A percentile compares a stretch with the other conserved stretches of the same genome.
Conservation (phyloP, 2,329 filamentous ascomycete species). For the Aurifilum marmelostoma region DNA sequence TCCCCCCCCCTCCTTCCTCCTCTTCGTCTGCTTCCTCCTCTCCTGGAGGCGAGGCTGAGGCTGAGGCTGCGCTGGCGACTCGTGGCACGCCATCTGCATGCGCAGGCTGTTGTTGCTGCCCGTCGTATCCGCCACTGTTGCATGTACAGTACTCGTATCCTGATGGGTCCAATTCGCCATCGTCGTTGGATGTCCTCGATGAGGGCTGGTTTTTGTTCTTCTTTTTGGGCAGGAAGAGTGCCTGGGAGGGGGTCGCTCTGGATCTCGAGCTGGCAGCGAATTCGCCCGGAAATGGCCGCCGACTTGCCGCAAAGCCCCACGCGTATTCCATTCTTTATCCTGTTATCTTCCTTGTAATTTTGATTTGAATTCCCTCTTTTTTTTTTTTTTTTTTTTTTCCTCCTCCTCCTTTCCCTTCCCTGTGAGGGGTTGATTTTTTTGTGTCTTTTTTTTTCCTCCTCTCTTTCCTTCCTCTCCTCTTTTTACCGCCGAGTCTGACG, state of each 20-base stretch:
- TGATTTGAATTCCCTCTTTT: too few relatives aligned
- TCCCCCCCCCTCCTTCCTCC: neutral
- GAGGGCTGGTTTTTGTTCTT: neutral
- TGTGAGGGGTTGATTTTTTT: too few relatives aligned
- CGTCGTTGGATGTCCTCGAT: neutral
- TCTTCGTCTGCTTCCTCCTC: neutral
- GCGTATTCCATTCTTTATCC: constrained; percentile 24
- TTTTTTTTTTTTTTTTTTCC: too few relatives aligned
- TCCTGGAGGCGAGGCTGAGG: neutral
- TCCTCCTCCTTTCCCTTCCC: neutral
- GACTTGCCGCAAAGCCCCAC: constrained; percentile 28
- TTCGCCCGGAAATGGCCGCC: constrained; percentile 28
- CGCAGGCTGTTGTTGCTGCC: neutral
- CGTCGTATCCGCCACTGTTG: neutral
- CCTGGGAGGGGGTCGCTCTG: neutral
- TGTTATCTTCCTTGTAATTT: neutral
- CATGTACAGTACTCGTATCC: neutral
- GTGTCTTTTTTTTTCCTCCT: neutral
- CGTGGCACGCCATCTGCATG: neutral
- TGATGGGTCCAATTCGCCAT: neutral
- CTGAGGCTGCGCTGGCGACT: neutral
- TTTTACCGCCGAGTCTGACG: neutral
- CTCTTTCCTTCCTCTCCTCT: too few relatives aligned
- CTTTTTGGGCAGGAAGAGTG: neutral
- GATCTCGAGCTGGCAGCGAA: constrained; percentile 19